These are phyloP conservation scores for Globisporangium abappressorium DNA, from an alignment of 352 stramenopile species.

Conservation along the genomic window DNA sequence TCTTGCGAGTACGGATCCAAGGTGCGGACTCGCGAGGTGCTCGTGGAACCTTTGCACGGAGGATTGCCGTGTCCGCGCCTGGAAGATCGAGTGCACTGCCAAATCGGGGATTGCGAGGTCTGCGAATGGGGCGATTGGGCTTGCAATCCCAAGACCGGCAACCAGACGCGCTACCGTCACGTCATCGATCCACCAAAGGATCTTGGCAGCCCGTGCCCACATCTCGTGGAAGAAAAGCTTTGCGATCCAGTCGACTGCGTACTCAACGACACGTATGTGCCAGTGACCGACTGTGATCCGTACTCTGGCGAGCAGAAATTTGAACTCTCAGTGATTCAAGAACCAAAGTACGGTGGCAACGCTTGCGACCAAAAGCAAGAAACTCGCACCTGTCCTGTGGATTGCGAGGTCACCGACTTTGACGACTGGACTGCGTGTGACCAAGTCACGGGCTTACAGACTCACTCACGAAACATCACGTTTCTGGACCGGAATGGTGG, in stretches of 20 bases:
- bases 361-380: constrained; percentile 24
- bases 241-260: constrained; percentile 48
- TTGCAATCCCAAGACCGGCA: constrained; percentile 29
- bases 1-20: constrained; percentile 27
- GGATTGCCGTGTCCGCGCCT: constrained; percentile 22
- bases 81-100: constrained; percentile 25
- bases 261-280: constrained; percentile 36
- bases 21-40: constrained; percentile 23
- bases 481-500: constrained; percentile 33
- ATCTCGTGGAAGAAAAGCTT: constrained; percentile 21
- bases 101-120: constrained; percentile 30
- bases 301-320: constrained; percentile 28
- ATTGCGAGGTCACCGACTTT: constrained; percentile 46
- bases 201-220: constrained; percentile 27
- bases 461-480: constrained; percentile 27
- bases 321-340: constrained; percentile 21
- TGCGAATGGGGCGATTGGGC: constrained; percentile 32
- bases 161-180: constrained; percentile 34
- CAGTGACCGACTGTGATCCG: constrained; percentile 18
- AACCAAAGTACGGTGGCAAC: constrained; percentile 36
- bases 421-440: constrained; percentile 36
- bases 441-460: constrained; percentile 27
- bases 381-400: constrained; percentile 29
- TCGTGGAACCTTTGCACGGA: constrained; percentile 20
- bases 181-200: constrained; percentile 31